Percentiles rank a stretch among this genome's conserved stretches.
Evolutionary conservation across 1,284 basidiomycete genomes (phyloP).

Genomic region (Sanghuangporus weigelae): DNA sequence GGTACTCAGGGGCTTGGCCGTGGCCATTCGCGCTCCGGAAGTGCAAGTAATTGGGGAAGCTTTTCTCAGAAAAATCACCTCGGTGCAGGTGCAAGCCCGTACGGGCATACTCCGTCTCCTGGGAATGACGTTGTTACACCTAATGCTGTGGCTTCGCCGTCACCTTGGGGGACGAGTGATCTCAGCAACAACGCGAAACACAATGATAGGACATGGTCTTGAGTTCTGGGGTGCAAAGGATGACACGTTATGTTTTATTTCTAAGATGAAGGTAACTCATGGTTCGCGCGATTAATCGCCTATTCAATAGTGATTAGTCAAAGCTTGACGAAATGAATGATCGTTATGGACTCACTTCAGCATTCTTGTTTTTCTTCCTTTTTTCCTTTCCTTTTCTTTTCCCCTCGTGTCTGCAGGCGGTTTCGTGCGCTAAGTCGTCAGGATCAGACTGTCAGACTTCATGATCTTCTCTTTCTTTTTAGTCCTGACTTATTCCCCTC

Average conservation of each 20-base stretch:
- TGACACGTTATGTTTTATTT: constrained; percentile 11
- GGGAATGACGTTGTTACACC: constrained; percentile 44
- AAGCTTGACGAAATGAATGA: constrained; percentile 12
- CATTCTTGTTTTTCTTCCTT: constrained; percentile 11
- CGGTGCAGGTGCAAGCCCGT: constrained; percentile 39
- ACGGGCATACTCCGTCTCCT: constrained; percentile 50
- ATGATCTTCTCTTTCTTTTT: constrained; percentile 7
- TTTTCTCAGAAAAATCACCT: constrained; percentile 51
- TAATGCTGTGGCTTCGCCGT: constrained; percentile 19
- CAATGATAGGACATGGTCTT: constrained; percentile 18
- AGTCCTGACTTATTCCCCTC: constrained; percentile 17
- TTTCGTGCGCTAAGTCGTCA: neutral
- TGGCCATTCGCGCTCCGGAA: constrained; percentile 69
- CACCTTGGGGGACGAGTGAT: constrained; percentile 64
- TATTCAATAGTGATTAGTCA: neutral
- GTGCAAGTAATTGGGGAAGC: constrained; percentile 70
- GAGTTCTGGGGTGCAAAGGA: neutral
- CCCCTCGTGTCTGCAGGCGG: neutral
- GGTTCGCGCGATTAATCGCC: neutral
- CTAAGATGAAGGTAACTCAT: constrained; percentile 14
- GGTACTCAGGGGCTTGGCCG: constrained; percentile 68
- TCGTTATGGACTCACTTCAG: constrained; percentile 11
- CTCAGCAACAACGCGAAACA: constrained; percentile 27
- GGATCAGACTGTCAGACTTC: neutral
- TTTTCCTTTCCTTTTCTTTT: constrained; percentile 26